phyloP scores from a whole-genome alignment of 1,284 basidiomycete species.

The Tilletia setariae region DNA sequence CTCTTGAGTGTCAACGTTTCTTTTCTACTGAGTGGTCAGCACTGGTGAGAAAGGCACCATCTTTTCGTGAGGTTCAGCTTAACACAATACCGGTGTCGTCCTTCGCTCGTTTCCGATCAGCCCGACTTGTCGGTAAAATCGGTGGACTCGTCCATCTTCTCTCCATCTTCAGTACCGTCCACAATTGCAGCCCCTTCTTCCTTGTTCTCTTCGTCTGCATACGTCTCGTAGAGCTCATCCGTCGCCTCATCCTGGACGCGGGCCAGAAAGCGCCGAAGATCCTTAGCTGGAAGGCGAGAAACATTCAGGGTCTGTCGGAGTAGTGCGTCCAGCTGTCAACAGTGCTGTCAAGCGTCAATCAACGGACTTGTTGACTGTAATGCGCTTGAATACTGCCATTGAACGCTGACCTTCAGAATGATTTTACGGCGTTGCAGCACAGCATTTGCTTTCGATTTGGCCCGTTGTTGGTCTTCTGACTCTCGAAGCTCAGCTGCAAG shows the following conservation, averaged over 20 bases:
- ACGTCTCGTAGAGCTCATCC: constrained; percentile 16
- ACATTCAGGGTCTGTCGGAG: constrained; percentile 8
- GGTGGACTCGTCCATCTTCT: not conserved
- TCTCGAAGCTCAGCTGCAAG: not conserved
- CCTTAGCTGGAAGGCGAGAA: constrained; percentile 10
- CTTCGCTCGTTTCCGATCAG: too few relatives aligned
- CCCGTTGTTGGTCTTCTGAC: not conserved
- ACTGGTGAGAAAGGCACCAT: too few relatives aligned
- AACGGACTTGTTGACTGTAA: too few relatives aligned
- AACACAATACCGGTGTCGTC: too few relatives aligned
- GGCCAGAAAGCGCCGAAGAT: constrained; percentile 10
- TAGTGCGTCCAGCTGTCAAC: not conserved
- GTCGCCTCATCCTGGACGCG: constrained; percentile 9
- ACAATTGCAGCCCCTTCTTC: not conserved
- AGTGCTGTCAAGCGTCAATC: too few relatives aligned
- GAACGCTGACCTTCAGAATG: constrained; percentile 65
- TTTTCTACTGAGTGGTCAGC: too few relatives aligned
- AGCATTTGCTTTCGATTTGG: constrained; percentile 57
- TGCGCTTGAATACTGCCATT: too few relatives aligned
- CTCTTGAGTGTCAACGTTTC: too few relatives aligned
- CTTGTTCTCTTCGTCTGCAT: not conserved
- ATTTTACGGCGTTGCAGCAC: constrained; percentile 66
- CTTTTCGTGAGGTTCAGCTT: too few relatives aligned
- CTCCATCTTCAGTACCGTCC: not conserved
- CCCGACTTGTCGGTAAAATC: too few relatives aligned